Percentiles rank a stretch among this genome's conserved stretches.
Evolutionary conservation across 1,139 yeast species (phyloP).

Genomic region (Sugiyamaella novakii): DNA sequence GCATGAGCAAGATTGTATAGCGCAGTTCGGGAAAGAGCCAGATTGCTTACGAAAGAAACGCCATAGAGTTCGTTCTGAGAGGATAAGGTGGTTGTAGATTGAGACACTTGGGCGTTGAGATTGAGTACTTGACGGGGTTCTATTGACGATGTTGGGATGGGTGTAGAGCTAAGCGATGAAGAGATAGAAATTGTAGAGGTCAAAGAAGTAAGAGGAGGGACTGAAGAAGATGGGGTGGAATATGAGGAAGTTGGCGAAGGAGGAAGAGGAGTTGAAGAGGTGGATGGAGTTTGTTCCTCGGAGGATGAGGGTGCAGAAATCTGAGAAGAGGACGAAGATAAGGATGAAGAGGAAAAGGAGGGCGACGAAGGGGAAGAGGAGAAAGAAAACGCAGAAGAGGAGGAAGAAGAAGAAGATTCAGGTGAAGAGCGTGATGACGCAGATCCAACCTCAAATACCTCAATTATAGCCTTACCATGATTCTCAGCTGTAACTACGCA

Average conservation of each 20-base stretch:
- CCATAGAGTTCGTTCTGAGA: conserved; percentile 18
- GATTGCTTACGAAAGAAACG: conserved; percentile 29
- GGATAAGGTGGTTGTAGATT: conserved; percentile 4
- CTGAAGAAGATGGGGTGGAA: conserved; percentile 20
- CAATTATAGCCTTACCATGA: conserved; percentile 67
- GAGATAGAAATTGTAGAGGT: conserved; percentile 23
- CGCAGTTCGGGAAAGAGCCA: conserved; percentile 32
- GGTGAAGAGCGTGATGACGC: conserved; percentile 1
- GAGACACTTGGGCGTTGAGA: conserved; percentile 12
- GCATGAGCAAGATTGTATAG: conserved; percentile 32
- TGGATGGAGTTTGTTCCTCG: conserved; percentile 7
- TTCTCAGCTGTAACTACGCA: conserved; percentile 80
- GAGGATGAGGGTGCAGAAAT: conserved; percentile 25
- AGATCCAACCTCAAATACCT: conserved; percentile 55
- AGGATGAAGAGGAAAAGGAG: conserved; percentile 10
- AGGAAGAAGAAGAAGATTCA: conserved; percentile 9
- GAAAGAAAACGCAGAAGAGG: conserved; percentile 37
- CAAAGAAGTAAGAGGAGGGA: conserved; percentile 17
- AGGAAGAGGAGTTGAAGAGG: conserved; percentile 13
- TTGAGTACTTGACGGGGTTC: conserved; percentile 19
- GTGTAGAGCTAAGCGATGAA: conserved; percentile 13
- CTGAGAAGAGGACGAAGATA: conserved; percentile 34
- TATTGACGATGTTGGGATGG: conserved; percentile 22
- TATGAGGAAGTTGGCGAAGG: conserved; percentile 21
- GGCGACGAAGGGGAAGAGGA: conserved; percentile 20